Conservation (phyloP, 306 rosid genomes). For the Castanea sativa region DNA sequence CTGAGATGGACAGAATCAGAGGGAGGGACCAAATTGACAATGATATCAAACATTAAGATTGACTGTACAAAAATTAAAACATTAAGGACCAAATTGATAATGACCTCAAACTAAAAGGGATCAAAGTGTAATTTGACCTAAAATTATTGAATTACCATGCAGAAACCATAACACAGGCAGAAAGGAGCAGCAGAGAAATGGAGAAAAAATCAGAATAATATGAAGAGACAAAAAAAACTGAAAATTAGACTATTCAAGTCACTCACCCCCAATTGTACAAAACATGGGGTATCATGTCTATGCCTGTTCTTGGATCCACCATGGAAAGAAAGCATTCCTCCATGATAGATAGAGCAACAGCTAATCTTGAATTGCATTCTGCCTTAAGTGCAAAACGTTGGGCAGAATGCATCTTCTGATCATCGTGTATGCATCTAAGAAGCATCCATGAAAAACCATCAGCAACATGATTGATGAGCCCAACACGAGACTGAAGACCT, state of each 20-base stretch:
- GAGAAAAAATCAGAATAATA: too few species aligned
- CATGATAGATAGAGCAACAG: constrained; percentile 95
- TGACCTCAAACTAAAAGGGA: too few species aligned
- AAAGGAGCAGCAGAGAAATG: not conserved
- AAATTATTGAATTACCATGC: not conserved
- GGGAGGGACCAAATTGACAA: too few species aligned
- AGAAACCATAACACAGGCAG: not conserved
- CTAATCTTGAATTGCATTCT: constrained; percentile 83
- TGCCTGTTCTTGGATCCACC: constrained; percentile 97
- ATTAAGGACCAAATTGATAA: too few species aligned
- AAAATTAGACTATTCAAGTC: constrained; percentile 13
- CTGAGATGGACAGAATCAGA: too few species aligned
- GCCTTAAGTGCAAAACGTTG: constrained; percentile 92
- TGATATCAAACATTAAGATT: too few species aligned
- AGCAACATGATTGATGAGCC: constrained; percentile 55
- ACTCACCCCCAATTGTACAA: constrained; percentile 94
- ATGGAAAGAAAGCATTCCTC: constrained; percentile 94
- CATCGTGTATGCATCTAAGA: constrained; percentile 82
- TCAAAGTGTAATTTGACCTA: too few species aligned
- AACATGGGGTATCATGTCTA: constrained; percentile 93
- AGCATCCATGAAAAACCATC: constrained; percentile 77
- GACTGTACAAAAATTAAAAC: too few species aligned
- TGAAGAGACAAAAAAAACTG: constrained; percentile 11
- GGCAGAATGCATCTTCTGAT: constrained; percentile 84
- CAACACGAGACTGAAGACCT: constrained; percentile 79